Conservation (phyloP, 1,284 basidiomycete genomes). For the Boletellus deceptivus region DNA sequence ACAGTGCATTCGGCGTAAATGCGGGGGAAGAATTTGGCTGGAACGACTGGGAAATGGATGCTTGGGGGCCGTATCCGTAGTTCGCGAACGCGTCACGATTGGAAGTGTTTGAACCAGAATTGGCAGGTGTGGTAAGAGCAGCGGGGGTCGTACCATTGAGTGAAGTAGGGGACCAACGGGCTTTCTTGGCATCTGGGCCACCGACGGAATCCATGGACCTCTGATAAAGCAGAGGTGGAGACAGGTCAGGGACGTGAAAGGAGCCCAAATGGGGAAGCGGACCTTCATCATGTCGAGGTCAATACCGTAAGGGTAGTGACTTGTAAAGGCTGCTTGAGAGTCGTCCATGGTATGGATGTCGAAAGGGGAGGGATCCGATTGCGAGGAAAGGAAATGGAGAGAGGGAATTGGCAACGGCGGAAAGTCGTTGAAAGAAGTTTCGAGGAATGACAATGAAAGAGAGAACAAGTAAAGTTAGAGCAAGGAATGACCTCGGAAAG, state of each 20-base stretch:
- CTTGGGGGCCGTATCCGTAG: conserved; percentile 79
- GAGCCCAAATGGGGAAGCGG: conserved; percentile 10
- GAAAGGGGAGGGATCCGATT: conserved; percentile 20
- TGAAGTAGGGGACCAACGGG: conserved; percentile 77
- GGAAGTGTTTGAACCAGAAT: conserved; percentile 36
- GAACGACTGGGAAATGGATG: conserved; percentile 53
- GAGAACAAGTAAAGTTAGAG: conserved; percentile 43
- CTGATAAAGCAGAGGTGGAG: conserved; percentile 35
- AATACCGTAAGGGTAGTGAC: conserved; percentile 67
- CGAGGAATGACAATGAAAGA: conserved; percentile 35
- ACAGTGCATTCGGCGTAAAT: conserved; percentile 49
- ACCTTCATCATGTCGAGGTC: conserved; percentile 90
- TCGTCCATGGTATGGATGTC: conserved; percentile 60
- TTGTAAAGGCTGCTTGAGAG: conserved; percentile 63
- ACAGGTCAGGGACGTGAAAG: conserved; percentile 1
- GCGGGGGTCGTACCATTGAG: conserved; percentile 43
- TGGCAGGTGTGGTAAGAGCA: conserved; percentile 29
- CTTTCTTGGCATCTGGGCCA: conserved; percentile 82
- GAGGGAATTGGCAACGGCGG: conserved; percentile 40
- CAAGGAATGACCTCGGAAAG: conserved; percentile 32
- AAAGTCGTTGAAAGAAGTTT: conserved; percentile 37
- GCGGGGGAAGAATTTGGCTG: conserved; percentile 46
- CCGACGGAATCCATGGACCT: conserved; percentile 77
- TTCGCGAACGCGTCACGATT: conserved; percentile 73
- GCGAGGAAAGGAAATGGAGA: conserved; percentile 31